Conservation (phyloP, 2,329 filamentous ascomycete genomes). For the Ramularia endophylla region DNA sequence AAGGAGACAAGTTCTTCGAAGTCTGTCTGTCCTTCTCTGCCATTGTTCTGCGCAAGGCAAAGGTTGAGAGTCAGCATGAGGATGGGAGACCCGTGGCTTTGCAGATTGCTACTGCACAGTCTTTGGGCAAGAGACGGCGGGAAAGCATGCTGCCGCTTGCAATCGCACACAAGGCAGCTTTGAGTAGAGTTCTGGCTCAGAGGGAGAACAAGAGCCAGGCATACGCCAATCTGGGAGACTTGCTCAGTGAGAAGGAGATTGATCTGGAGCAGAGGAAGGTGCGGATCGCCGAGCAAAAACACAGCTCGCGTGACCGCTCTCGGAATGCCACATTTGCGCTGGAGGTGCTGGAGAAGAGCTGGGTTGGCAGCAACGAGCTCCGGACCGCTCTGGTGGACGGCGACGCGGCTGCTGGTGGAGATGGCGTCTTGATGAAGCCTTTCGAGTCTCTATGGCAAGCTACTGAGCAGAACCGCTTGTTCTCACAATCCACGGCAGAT, state of each 20-base stretch:
- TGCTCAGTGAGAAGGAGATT: conserved; percentile 36
- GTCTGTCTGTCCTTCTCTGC: conserved; percentile 78
- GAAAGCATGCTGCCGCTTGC: conserved; percentile 56
- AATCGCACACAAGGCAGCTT: conserved; percentile 64
- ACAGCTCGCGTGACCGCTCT: conserved; percentile 1
- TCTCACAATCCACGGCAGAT: conserved; percentile 46
- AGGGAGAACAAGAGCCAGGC: conserved; percentile 55
- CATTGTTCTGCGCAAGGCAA: conserved; percentile 65
- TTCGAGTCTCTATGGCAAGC: conserved; percentile 70
- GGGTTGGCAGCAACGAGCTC: conserved; percentile 73
- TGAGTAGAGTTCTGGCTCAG: conserved; percentile 53
- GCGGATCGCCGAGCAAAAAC: conserved; percentile 20
- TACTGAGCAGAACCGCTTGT: conserved; percentile 35
- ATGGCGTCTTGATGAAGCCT: conserved; percentile 54
- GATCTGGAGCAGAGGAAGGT: conserved; percentile 50
- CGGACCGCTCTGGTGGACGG: conserved; percentile 65
- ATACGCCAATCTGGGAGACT: conserved; percentile 58
- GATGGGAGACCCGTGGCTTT: conserved; percentile 39
- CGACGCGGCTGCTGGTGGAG: conserved; percentile 51
- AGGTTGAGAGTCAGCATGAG: conserved; percentile 43
- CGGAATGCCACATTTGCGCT: conserved; percentile 39
- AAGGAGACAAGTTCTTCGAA: conserved; percentile 84
- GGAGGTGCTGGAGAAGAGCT: conserved; percentile 62
- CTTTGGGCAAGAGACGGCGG: conserved; percentile 28
- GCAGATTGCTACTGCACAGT: conserved; percentile 43